Evolutionary conservation across 1,284 basidiomycete species (phyloP), one percentile per base, ranked within the genome.

Genomic region (Marasmius tenuissimus): DNA sequence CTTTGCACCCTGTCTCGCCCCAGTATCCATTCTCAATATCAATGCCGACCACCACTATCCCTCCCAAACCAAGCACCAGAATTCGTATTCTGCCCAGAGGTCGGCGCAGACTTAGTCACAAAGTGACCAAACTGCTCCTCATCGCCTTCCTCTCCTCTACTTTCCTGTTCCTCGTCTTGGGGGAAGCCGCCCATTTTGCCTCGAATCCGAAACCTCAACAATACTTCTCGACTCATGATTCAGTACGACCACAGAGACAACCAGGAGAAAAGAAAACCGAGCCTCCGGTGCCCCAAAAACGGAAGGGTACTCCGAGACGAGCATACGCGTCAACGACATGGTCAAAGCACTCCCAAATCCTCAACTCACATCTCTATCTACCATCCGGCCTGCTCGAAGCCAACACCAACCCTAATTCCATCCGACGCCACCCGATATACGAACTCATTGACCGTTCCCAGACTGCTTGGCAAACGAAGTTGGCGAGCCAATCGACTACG

Each of bases 381-480:
- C 42, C 68, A 1, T 71, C 78, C 57, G 78, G 78, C 4, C 68
- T 78, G 0, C 67, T 80, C 6, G 68, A 73, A 45, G 75, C 78
- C 50, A 76, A 78, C 58, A 66, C 72, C 18, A 60, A 69, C 34
- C 76, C 69, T 7, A 65, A 18, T 12, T 40, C 6, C 39, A 38
- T 12, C 55, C 49, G 12, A 14, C 70, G 12, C 12, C 85, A 86
- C 67, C 85, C 85, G 1, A 82, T 86, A 50, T 78, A 75, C 67
- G 80, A 83, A 61, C 74, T 88, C 34, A 83, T 88, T 52, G 66
- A 72, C 40, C 74, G 74, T 45, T 82, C 82, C 0, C 76, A 84
- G 60, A 66, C 70, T 9, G 71, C 71, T 11, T 88, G 86, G 86
- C 73, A 79, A 22, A 65, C 66, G 2, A 87, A 87, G 69, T 64